A percentile compares a stretch with the other conserved stretches of the same genome.
phyloP scores from a whole-genome alignment of 805 yeast genomes.

The Candida vartiovaarae region DNA sequence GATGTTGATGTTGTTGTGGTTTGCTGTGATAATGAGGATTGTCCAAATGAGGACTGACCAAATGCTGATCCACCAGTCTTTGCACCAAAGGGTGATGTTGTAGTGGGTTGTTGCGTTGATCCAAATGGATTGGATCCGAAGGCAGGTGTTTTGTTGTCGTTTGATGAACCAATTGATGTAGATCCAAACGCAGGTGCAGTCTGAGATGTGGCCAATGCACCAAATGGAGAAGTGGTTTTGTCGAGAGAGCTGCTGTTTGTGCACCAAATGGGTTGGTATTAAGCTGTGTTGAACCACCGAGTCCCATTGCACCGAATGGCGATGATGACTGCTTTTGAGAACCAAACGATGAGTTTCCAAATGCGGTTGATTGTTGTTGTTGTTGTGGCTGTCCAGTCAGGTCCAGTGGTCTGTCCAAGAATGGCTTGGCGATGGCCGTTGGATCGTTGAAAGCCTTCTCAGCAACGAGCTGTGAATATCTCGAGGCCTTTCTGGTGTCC shows the following conservation, averaged over 20 bases:
- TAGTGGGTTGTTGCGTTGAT: not conserved
- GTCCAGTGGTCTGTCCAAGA: slow-evolving; percentile 29
- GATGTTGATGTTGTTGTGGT: slow-evolving; percentile 1
- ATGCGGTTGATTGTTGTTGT: not conserved
- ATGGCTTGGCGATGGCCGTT: slow-evolving; percentile 24
- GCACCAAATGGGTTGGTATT: slow-evolving; percentile 9
- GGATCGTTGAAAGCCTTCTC: slow-evolving; percentile 24
- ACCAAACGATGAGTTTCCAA: slow-evolving; percentile 5
- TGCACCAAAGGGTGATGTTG: not conserved
- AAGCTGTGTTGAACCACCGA: not conserved
- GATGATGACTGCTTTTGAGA: not conserved
- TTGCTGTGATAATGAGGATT: not conserved
- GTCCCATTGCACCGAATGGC: slow-evolving; percentile 1
- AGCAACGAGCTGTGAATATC: slow-evolving; percentile 46
- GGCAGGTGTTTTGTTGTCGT: slow-evolving; percentile 1
- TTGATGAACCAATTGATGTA: slow-evolving; percentile 1
- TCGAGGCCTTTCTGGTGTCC: slow-evolving; percentile 44
- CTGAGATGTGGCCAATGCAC: not conserved
- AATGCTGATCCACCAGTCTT: no score
- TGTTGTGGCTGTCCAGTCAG: slow-evolving; percentile 11
- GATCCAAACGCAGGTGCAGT: slow-evolving; percentile 6
- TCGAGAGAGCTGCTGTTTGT: slow-evolving; percentile 1
- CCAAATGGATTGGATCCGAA: slow-evolving; percentile 6
- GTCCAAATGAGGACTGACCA: no score
- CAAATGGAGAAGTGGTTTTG: slow-evolving; percentile 7